A percentile compares a stretch with the other conserved stretches of the same genome.
Evolutionary conservation across 2,329 filamentous ascomycete genomes (phyloP).

Genomic region (Xylariales sp.): DNA sequence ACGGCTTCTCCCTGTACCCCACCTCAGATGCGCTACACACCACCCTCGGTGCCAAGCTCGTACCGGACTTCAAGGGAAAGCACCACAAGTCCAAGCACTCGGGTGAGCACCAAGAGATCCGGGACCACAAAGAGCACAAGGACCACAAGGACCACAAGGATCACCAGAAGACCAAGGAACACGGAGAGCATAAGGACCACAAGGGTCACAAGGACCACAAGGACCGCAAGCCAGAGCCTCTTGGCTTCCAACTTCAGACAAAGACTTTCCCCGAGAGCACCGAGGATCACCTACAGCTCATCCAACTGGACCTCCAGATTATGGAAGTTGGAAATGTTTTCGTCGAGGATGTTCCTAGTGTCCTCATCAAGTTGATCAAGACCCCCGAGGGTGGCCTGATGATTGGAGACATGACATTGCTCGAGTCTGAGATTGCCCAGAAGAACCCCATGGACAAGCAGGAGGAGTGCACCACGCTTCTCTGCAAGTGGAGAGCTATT

Average conservation of each 20-base stretch:
- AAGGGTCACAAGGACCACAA: conserved; percentile 18
- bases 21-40: conserved; percentile 40
- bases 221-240: conserved; percentile 25
- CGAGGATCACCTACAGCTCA: conserved; percentile 45
- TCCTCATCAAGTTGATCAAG: conserved; percentile 60
- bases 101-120: conserved; percentile 19
- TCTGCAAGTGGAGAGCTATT: conserved; percentile 51
- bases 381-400: conserved; percentile 49
- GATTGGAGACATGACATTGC: conserved; percentile 44
- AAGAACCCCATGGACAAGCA: conserved; percentile 23
- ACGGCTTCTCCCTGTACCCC: conserved; percentile 58
- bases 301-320: conserved; percentile 53
- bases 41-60: conserved; percentile 40
- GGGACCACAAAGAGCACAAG: conserved; percentile 4
- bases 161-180: conserved; percentile 18
- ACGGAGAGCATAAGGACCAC: conserved; percentile 13
- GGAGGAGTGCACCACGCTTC: conserved; percentile 30
- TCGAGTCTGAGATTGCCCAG: conserved; percentile 19
- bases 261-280: conserved; percentile 41
- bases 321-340: conserved; percentile 55
- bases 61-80: conserved; percentile 25
- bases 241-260: conserved; percentile 46
- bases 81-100: conserved; percentile 4
- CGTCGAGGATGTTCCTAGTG: conserved; percentile 46
- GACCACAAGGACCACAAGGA: conserved; percentile 18